Percentiles rank a stretch among this genome's conserved stretches.
Conservation (phyloP, 2,329 filamentous ascomycete genomes). For the Ophiostoma quercus region DNA sequence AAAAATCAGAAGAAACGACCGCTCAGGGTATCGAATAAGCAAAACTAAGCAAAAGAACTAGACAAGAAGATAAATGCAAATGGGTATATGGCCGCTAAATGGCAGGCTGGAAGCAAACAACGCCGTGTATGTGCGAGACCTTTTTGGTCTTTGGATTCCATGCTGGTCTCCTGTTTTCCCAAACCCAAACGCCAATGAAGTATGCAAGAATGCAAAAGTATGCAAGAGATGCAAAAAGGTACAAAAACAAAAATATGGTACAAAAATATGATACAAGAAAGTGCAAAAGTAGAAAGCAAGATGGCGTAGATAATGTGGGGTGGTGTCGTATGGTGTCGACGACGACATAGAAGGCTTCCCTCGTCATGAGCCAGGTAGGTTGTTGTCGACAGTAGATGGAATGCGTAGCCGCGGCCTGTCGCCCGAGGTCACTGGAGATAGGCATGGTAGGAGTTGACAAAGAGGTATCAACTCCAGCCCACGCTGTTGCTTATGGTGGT, state of each 20-base stretch:
- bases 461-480: too few species aligned
- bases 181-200: neutral
- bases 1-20: neutral
- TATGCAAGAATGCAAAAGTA: neutral
- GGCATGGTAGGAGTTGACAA: neutral
- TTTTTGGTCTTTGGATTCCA: neutral
- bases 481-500: too few species aligned
- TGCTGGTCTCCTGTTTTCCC: neutral
- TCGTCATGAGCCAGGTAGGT: neutral
- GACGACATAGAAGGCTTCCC: neutral
- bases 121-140: constrained; percentile 11
- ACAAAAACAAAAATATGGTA: neutral
- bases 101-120: neutral
- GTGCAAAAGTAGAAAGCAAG: neutral
- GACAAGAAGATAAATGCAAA: neutral
- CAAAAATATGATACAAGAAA: neutral
- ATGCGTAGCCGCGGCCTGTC: neutral
- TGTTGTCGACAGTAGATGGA: neutral
- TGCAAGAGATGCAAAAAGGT: neutral
- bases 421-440: neutral
- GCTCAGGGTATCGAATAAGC: constrained; percentile 1
- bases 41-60: neutral
- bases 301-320: neutral
- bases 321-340: neutral
- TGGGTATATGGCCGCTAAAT: constrained; percentile 5